Base-by-base conservation (phyloP, 192 early-diverging fungal species). In the Jimgerdemannia flammicorona region DNA sequence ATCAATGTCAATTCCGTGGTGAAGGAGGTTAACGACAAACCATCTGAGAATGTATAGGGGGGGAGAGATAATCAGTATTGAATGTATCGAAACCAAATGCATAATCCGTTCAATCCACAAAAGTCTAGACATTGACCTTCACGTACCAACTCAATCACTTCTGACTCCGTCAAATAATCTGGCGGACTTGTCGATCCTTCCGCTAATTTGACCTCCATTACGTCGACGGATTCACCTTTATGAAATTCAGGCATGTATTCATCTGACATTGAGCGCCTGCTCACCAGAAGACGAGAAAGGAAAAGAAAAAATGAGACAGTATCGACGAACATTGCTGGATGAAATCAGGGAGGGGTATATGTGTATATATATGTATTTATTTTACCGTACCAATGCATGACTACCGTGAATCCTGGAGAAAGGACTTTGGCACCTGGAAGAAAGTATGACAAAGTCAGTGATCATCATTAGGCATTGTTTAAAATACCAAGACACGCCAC, bases 131-230 rank as follows among this genome's bases (percentile, higher is more conserved):
- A 29, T 29, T 29, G 29, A 1, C 29, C 29, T 29, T 29, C 29
- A 29, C 29, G 29, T 29, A 80, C 77, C 14, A 82, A 42, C 20
- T 72, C 76, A 73, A 84, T 84, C 6, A 83, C n/a, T 79, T 85
- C 84, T 29, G 81, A 64, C 73, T 87, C 86, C 0, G 87, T 88
- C 29, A 87, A 42, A 40, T 89, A 87, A 44, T 87, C 86, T 3
- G 86, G 86, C 41, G 86, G 87, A 59, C 75, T 84, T 3, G 87
- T 87, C 70, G 77, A 75, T 64, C 87, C 87, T 70, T 87, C 87
- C 3, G 63, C 63, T 18, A 88, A 40, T 19, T 39, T 69, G 1
- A 86, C 4, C 4, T 83, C 19, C 8, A 4, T 69, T 4, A 87
- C 77, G 7, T 66, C 14, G 3, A 78, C 64, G 4, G 69, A 19